Evolutionary conservation across 116 monocot genomes (phyloP), one percentile per base, ranked within the genome.

Genomic region (Cymodocea nodosa): DNA sequence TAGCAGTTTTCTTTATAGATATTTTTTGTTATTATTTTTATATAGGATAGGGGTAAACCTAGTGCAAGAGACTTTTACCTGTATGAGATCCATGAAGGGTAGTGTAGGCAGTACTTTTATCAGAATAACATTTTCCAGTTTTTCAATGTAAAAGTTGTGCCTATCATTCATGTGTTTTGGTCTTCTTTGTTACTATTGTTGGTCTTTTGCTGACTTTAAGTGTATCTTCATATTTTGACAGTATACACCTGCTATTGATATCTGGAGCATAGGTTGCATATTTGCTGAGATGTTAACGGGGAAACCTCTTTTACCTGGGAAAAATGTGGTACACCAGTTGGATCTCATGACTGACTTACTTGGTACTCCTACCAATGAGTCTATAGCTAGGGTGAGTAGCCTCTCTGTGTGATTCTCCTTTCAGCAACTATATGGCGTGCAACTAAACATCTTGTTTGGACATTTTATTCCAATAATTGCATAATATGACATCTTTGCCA

Each of bases 261-360:
- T 92, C 37, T 92, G 92, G 92, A 92, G 88, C 70, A 83, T 92
- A 69, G 92, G 92, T 71, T 92, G 92, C 65, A 87, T 92, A 75
- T 92, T 92, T 77, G 83, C 92, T 35, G 92, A 92, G 69, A 75
- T 92, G 77, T 68, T 88, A 24, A 79, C 75, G 23, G 81, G 88
- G 11, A 82, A 85, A 25, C 92, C 92, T 24, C 63, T 88, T n/a
- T 92, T 92, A 75, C 92, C 92, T 63, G 88, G 85, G 14, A 92
- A 88, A 70, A 92, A 92, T 73, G 85, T 88, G 63, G 83, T 88
- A 22, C 92, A 92, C 73, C 92, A 92, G 58, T 70, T 92, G 65
- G 88, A 84, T 75, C 66, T 88, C 25, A 88, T 88, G 75, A 88
- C 84, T 23, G 85, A 89, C 77, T 67, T 89, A 23, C 89, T 89